A percentile compares a stretch with the other conserved stretches of the same genome.
phyloP scores from a whole-genome alignment of 1,284 basidiomycete species.

The Ganoderma leucocontextum region DNA sequence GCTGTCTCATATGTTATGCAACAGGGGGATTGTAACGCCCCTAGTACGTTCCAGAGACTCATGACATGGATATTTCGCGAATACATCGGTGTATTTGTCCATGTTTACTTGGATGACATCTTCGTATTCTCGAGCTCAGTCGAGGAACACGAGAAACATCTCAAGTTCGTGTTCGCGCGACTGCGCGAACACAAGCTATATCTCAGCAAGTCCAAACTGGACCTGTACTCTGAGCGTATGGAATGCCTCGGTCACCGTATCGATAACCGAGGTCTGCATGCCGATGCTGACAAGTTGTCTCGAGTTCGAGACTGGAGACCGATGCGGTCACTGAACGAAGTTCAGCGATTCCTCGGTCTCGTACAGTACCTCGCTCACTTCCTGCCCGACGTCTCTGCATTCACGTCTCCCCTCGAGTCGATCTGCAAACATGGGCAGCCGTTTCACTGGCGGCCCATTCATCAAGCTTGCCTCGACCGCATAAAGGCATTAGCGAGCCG shows the following conservation, averaged over 20 bases:
- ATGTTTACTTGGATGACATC: slow-evolving; percentile 47
- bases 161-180: slow-evolving; percentile 36
- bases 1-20: slow-evolving; percentile 41
- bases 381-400: slow-evolving; percentile 46
- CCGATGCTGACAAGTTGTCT: slow-evolving; percentile 39
- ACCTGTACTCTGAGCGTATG: slow-evolving; percentile 35
- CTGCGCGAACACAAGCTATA: slow-evolving; percentile 37
- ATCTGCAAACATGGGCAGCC: slow-evolving; percentile 26
- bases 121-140: slow-evolving; percentile 42
- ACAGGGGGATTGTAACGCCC: slow-evolving; percentile 45
- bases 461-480: slow-evolving; percentile 46
- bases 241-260: slow-evolving; percentile 44
- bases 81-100: slow-evolving; percentile 39
- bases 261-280: slow-evolving; percentile 40
- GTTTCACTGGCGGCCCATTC: slow-evolving; percentile 41
- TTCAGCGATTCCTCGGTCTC: slow-evolving; percentile 50
- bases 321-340: slow-evolving; percentile 45
- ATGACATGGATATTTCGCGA: slow-evolving; percentile 44
- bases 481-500: slow-evolving; percentile 45
- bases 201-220: slow-evolving; percentile 36
- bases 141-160: slow-evolving; percentile 42
- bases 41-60: slow-evolving; percentile 43
- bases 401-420: slow-evolving; percentile 35
- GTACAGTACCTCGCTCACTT: slow-evolving; percentile 48
- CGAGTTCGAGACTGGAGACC: slow-evolving; percentile 33